phyloP scores from a whole-genome alignment of 345 rosid genomes.

The Eucalyptus leucophloia region DNA sequence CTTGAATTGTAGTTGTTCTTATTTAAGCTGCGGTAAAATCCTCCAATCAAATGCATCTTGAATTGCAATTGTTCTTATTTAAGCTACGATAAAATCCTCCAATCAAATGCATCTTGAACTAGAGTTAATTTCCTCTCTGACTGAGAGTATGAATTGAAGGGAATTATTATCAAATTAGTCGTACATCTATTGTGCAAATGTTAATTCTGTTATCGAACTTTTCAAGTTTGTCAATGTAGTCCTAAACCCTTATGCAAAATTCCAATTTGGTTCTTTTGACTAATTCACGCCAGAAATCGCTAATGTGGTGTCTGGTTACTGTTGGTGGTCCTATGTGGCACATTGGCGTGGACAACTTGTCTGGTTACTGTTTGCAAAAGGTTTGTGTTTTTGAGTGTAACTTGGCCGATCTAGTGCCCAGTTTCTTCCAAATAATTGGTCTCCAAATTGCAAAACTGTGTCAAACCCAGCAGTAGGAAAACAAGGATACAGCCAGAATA shows the following conservation, averaged over 20 bases:
- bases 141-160: not conserved
- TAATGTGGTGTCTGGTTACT: accelerated
- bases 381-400: not conserved
- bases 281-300: accelerated
- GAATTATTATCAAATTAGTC: not conserved
- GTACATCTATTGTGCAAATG: not conserved
- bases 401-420: not conserved
- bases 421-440: not conserved
- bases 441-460: not conserved
- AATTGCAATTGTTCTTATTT: not conserved
- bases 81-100: not conserved
- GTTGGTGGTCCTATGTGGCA: not conserved
- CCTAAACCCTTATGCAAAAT: not conserved
- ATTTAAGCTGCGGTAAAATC: not conserved
- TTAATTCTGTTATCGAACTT: accelerated
- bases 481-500: not conserved
- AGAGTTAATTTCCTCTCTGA: not conserved
- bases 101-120: not conserved
- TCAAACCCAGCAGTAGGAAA: not conserved
- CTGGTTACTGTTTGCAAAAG: not conserved
- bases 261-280: not conserved
- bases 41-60: not conserved
- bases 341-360: not conserved
- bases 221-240: not conserved
- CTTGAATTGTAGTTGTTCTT: not conserved